Percentiles rank a stretch among this genome's conserved stretches.
These are phyloP conservation scores for Candida anutae DNA, from an alignment of 1,139 yeast species.

Conservation along the genomic window DNA sequence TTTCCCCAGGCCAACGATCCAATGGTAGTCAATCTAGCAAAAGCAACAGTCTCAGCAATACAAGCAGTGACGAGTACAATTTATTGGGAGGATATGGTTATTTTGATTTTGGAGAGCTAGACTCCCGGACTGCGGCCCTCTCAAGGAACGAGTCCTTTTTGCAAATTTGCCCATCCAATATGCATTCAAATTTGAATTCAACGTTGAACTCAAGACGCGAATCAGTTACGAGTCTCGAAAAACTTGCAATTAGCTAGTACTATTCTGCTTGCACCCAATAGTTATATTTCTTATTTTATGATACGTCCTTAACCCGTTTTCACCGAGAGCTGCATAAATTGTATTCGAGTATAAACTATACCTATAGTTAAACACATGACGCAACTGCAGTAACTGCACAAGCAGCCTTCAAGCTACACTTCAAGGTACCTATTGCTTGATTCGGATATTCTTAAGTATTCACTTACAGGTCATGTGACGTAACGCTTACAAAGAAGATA, in stretches of 20 bases:
- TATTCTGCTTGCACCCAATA: too few species aligned
- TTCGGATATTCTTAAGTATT: too few species aligned
- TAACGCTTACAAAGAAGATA: too few species aligned
- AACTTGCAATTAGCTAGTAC: slow-evolving; percentile 7
- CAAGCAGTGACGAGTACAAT: slow-evolving; percentile 18
- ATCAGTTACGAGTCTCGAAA: slow-evolving; percentile 21
- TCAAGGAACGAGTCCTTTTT: slow-evolving; percentile 24
- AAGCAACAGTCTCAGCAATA: slow-evolving; percentile 6
- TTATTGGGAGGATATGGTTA: slow-evolving; percentile 68
- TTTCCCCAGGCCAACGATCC: background rate
- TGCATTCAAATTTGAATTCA: slow-evolving; percentile 7
- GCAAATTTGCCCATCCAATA: slow-evolving; percentile 21
- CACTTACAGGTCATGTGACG: too few species aligned
- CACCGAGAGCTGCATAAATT: too few species aligned
- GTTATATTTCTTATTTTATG: too few species aligned
- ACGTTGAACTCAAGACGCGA: slow-evolving; percentile 20
- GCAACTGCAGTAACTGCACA: too few species aligned
- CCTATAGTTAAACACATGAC: too few species aligned
- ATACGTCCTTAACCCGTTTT: too few species aligned
- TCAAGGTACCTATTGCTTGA: too few species aligned
- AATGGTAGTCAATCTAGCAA: slow-evolving; percentile 3
- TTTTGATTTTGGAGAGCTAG: slow-evolving; percentile 60
- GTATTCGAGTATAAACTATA: too few species aligned
- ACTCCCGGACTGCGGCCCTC: slow-evolving; percentile 22
- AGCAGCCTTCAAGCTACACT: too few species aligned